Conservation (phyloP, 2,329 filamentous ascomycete genomes). For the Tolypocladium endophyticum region DNA sequence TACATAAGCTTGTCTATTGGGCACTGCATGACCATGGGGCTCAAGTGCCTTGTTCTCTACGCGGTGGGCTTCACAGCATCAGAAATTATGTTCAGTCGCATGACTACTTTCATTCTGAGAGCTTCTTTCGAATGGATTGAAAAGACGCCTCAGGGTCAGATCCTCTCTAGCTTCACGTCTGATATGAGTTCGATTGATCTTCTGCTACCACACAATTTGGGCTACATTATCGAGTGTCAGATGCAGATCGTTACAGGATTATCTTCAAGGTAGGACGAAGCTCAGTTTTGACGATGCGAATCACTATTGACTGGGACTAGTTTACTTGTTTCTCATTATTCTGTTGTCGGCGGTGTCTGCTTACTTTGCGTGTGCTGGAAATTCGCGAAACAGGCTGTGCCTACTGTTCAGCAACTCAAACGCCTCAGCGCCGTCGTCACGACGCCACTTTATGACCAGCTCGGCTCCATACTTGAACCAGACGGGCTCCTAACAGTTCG, state of each 20-base stretch:
- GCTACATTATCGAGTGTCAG: neutral
- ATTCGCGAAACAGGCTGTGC: neutral
- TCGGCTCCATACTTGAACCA: neutral
- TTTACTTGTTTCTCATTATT: neutral
- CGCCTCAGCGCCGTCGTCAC: neutral
- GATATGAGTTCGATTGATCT: neutral
- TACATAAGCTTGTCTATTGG: neutral
- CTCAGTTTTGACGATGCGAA: neutral
- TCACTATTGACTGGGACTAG: neutral
- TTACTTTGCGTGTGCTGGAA: neutral
- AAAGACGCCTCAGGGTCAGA: neutral
- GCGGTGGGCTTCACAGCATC: neutral
- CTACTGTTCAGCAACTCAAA: neutral
- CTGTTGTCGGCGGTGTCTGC: neutral
- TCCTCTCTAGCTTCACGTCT: neutral
- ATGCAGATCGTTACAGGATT: neutral
- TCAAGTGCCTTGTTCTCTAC: neutral
- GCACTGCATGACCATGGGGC: neutral
- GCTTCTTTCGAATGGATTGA: neutral
- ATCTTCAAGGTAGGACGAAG: neutral
- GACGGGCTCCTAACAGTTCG: neutral
- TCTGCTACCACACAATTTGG: neutral
- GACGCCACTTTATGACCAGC: neutral
- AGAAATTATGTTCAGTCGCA: neutral
- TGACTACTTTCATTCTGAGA: neutral